Evolutionary conservation across 805 yeast genomes (phyloP).

Genomic region (Metschnikowia proteae): DNA sequence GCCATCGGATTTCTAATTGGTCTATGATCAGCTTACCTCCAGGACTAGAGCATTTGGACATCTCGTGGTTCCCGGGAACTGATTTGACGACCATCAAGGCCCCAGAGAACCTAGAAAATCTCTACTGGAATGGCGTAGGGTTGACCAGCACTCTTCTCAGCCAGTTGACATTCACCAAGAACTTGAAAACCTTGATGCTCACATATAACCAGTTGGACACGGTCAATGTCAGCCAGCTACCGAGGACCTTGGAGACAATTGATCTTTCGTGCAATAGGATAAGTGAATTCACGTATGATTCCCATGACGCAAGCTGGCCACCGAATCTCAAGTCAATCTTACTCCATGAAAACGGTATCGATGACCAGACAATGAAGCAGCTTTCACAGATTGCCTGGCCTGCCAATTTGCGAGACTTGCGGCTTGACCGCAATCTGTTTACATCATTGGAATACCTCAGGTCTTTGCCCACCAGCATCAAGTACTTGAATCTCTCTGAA

Average conservation of each 20-base stretch:
- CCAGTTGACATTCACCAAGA: slow-evolving; percentile 17
- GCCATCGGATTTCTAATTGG: slow-evolving; percentile 33
- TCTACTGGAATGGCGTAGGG: slow-evolving; percentile 32
- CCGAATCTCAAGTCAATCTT: slow-evolving; percentile 22
- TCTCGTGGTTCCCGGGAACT: slow-evolving; percentile 32
- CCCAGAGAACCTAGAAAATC: slow-evolving; percentile 22
- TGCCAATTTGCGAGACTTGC: slow-evolving; percentile 17
- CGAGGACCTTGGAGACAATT: slow-evolving; percentile 26
- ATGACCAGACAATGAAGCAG: slow-evolving; percentile 16
- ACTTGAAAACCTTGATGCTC: slow-evolving; percentile 30
- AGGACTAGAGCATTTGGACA: slow-evolving; percentile 26
- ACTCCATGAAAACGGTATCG: slow-evolving; percentile 21
- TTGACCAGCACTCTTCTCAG: slow-evolving; percentile 14
- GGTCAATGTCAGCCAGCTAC: slow-evolving; percentile 24
- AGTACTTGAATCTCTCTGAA: slow-evolving; percentile 25
- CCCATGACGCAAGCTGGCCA: slow-evolving; percentile 23
- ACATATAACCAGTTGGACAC: slow-evolving; percentile 25
- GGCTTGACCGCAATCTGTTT: slow-evolving; percentile 23
- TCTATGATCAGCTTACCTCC: slow-evolving; percentile 24
- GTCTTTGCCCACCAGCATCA: slow-evolving; percentile 21
- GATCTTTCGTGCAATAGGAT: slow-evolving; percentile 28
- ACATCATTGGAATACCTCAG: slow-evolving; percentile 18
- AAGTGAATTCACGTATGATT: slow-evolving; percentile 8
- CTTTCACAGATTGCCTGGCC: slow-evolving; percentile 26
- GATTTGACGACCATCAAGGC: slow-evolving; percentile 23